Percentiles rank a stretch among this genome's conserved stretches.
phyloP scores from a whole-genome alignment of 306 rosid species.

The Cucumis melo region DNA sequence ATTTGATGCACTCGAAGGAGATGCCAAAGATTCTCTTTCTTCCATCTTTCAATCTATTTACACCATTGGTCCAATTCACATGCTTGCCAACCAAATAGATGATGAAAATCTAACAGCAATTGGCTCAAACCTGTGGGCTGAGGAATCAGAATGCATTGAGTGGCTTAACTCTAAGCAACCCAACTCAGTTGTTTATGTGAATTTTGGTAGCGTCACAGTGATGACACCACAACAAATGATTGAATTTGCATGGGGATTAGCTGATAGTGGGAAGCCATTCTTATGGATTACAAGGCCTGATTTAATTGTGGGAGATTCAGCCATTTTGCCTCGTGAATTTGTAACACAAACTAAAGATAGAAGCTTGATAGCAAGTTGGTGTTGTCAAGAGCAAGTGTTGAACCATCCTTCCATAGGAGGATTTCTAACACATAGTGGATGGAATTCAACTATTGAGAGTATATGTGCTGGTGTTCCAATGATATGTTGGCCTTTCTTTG shows the following conservation, averaged over 20 bases:
- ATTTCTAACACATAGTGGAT: slow-evolving; percentile 14
- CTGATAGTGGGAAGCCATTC: slow-evolving; percentile 20
- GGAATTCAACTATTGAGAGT: slow-evolving; percentile 26
- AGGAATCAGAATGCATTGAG: slow-evolving; percentile 21
- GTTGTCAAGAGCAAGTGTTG: slow-evolving; percentile 37
- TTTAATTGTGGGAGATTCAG: not conserved
- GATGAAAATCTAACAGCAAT: not conserved
- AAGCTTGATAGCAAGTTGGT: slow-evolving; percentile 28
- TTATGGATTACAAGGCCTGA: slow-evolving; percentile 18
- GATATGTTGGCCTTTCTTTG: slow-evolving; percentile 26
- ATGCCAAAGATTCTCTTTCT: not conserved
- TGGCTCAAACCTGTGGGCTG: slow-evolving; percentile 30
- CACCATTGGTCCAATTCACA: not conserved
- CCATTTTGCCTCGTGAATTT: slow-evolving; percentile 14
- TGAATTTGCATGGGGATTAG: slow-evolving; percentile 38
- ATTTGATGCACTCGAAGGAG: not conserved
- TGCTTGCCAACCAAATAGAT: not conserved
- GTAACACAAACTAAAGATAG: slow-evolving; percentile 17
- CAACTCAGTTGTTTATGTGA: not conserved
- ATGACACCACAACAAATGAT: slow-evolving; percentile 19
- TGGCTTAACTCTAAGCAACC: slow-evolving; percentile 31
- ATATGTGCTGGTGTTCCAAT: slow-evolving; percentile 25
- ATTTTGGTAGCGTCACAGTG: not conserved
- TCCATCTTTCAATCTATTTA: not conserved
- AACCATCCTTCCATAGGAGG: slow-evolving; percentile 29